Conservation (phyloP, 2,329 filamentous ascomycete species). For the Tolypocladium album region DNA sequence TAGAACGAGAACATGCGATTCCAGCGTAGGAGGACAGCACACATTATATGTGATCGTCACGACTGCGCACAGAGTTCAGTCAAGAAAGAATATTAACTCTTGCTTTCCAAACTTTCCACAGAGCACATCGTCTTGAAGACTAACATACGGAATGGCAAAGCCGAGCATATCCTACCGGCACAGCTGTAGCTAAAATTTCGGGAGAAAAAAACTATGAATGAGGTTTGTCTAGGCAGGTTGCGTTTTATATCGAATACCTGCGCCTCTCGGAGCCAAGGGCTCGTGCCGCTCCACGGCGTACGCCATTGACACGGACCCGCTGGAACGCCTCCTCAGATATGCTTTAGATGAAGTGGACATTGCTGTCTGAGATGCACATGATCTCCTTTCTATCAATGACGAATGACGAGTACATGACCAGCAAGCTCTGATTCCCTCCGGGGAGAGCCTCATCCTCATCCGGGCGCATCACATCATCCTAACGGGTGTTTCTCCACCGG, state of each 20-base stretch:
- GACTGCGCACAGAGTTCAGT: background rate
- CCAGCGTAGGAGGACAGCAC: background rate
- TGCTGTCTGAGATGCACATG: background rate
- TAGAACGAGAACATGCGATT: background rate
- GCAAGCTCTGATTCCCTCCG: background rate
- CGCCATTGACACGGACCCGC: no score
- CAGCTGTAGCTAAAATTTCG: background rate
- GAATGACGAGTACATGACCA: background rate
- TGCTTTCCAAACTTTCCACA: background rate
- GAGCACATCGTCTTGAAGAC: background rate
- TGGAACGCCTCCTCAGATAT: background rate
- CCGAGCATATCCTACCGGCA: background rate
- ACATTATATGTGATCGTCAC: background rate
- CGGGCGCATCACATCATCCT: background rate
- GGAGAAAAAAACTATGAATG: background rate
- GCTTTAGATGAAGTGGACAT: background rate
- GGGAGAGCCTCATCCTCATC: background rate
- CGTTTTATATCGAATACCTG: background rate
- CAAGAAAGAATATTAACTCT: background rate
- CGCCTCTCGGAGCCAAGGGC: no score
- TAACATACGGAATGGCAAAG: background rate
- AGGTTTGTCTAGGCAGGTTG: background rate
- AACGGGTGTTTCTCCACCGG: background rate
- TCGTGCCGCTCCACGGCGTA: no score
- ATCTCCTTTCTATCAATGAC: background rate